phyloP scores from a whole-genome alignment of 2,329 filamentous ascomycete species.

The Fusarium duplospermum region DNA sequence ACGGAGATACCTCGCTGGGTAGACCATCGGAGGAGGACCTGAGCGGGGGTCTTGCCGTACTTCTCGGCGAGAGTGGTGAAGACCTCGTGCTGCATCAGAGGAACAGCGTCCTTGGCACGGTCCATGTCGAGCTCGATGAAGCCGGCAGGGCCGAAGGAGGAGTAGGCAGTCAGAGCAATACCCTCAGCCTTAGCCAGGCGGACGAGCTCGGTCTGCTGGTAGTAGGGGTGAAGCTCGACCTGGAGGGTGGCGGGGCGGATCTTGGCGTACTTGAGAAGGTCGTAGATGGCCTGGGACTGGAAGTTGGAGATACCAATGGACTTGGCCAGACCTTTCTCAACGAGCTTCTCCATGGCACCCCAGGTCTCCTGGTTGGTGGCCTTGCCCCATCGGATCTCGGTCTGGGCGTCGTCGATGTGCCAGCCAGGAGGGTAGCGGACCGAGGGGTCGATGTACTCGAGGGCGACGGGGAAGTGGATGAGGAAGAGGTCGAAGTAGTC shows the following conservation, averaged over 20 bases:
- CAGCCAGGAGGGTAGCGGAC: conserved; percentile 85
- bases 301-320: conserved; percentile 89
- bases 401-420: conserved; percentile 70
- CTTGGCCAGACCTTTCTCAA: conserved; percentile 74
- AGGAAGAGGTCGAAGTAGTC: conserved; percentile 93
- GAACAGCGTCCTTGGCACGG: conserved; percentile 65
- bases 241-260: conserved; percentile 82
- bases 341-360: conserved; percentile 81
- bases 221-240: conserved; percentile 92
- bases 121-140: conserved; percentile 83
- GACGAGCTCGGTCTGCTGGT: conserved; percentile 79
- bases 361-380: conserved; percentile 85
- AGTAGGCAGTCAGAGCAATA: conserved; percentile 84
- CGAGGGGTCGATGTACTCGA: conserved; percentile 85
- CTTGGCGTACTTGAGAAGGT: conserved; percentile 81
- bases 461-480: conserved; percentile 88
- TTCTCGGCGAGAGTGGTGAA: conserved; percentile 76
- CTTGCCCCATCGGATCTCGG: conserved; percentile 72
- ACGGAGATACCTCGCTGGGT: conserved; percentile 85
- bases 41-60: conserved; percentile 78
- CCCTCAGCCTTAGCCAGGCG: conserved; percentile 76
- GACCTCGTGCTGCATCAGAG: conserved; percentile 76
- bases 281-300: conserved; percentile 80
- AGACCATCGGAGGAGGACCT: conserved; percentile 88
- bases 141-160: conserved; percentile 81